Conservation (phyloP, 108 stramenopile species). For the Pseudonitzschia pungens region DNA sequence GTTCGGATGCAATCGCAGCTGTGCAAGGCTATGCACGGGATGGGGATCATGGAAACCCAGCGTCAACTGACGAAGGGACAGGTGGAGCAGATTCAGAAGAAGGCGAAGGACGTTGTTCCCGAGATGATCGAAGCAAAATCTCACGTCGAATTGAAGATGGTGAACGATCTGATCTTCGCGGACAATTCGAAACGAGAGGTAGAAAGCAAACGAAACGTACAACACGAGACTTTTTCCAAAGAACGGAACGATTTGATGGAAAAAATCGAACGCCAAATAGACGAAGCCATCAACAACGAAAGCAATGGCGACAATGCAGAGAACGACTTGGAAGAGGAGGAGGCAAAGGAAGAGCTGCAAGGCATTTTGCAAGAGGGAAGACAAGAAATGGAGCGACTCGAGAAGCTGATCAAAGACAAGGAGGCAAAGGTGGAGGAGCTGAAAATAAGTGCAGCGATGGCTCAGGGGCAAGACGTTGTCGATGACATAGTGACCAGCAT, state of each 20-base stretch:
- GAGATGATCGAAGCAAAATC: conserved; percentile 61
- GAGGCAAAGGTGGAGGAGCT: conserved; percentile 31
- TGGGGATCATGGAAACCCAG: conserved; percentile 81
- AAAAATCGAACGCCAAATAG: conserved; percentile 37
- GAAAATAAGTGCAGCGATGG: conserved; percentile 27
- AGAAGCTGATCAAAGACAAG: conserved; percentile 20
- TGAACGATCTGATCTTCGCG: conserved; percentile 66
- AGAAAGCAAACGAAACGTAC: conserved; percentile 46
- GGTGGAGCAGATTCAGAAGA: conserved; percentile 41
- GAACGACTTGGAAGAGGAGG: conserved; percentile 34
- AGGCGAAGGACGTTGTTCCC: conserved; percentile 53
- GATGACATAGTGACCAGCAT: conserved; percentile 29
- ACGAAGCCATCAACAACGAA: conserved; percentile 8
- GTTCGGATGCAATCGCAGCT: conserved; percentile 80
- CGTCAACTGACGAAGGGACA: conserved; percentile 55
- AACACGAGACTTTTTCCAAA: conserved; percentile 37
- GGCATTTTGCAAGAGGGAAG: conserved; percentile 30
- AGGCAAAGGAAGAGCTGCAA: conserved; percentile 38
- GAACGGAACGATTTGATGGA: conserved; percentile 50
- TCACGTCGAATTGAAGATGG: conserved; percentile 65
- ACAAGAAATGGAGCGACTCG: conserved; percentile 37
- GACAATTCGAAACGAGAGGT: conserved; percentile 61
- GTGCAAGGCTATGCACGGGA: conserved; percentile 80
- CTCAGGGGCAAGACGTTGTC: conserved; percentile 35
- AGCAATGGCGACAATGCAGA: conserved; percentile 36